A percentile compares a stretch with the other conserved stretches of the same genome.
Evolutionary conservation across 2,329 filamentous ascomycete genomes (phyloP).

Genomic region (Cordyceps cateniannulata): DNA sequence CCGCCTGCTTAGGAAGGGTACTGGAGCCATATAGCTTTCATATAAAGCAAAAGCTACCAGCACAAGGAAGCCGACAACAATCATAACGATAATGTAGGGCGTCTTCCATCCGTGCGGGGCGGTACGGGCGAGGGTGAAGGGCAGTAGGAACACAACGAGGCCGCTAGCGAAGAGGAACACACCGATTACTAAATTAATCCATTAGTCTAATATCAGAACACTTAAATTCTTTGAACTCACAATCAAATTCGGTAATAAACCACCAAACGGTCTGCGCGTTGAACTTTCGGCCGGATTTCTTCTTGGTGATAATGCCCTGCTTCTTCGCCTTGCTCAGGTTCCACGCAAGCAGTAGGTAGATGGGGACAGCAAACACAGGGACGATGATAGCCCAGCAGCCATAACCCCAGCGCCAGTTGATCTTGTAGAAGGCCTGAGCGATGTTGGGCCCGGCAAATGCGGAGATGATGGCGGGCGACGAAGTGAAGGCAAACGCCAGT

Average conservation of each 20-base stretch:
- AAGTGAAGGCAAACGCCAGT: constrained; percentile 32
- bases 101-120: constrained; percentile 38
- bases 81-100: constrained; percentile 52
- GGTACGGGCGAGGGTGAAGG: constrained; percentile 43
- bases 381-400: constrained; percentile 56
- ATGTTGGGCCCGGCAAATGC: constrained; percentile 33
- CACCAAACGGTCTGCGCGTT: background rate
- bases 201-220: background rate
- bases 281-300: background rate
- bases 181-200: constrained; percentile 35
- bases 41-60: constrained; percentile 50
- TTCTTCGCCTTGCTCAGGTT: background rate
- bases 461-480: constrained; percentile 40
- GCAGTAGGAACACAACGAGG: constrained; percentile 57
- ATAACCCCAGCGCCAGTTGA: constrained; percentile 38
- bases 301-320: background rate
- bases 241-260: background rate
- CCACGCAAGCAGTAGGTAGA: constrained; percentile 39
- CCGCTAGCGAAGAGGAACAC: constrained; percentile 51
- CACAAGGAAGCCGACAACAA: constrained; percentile 51
- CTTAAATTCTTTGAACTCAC: background rate
- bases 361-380: constrained; percentile 45
- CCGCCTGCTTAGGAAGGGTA: constrained; percentile 47
- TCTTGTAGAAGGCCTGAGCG: constrained; percentile 10
- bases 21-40: constrained; percentile 50